Evolutionary conservation across 371 early-diverging fungal species (phyloP).

Genomic region (Mucor piriformis): DNA sequence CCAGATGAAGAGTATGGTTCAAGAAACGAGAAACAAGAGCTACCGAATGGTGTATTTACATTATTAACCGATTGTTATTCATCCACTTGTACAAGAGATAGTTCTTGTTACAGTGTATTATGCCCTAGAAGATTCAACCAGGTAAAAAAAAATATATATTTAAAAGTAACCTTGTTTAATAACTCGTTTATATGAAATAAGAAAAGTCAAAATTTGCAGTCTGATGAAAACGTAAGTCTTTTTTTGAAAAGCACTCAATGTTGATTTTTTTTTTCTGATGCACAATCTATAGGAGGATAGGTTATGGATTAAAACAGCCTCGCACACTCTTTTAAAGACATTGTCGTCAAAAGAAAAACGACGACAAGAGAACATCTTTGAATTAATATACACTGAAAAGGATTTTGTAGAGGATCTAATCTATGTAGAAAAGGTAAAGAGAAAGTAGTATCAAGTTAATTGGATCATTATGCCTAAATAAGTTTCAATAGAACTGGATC

Average conservation of each 20-base stretch:
- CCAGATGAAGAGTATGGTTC: background rate
- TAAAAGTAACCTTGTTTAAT: background rate
- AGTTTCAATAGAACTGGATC: slow-evolving; percentile 61
- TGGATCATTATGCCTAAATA: background rate
- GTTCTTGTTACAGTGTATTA: slow-evolving; percentile 57
- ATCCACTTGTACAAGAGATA: slow-evolving; percentile 60
- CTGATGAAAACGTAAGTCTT: slow-evolving; percentile 17
- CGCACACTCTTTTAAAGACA: slow-evolving; percentile 64
- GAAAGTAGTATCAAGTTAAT: too few species aligned
- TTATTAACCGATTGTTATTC: slow-evolving; percentile 70
- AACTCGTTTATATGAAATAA: background rate
- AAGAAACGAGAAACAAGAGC: background rate
- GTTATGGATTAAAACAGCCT: slow-evolving; percentile 62
- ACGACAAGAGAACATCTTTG: slow-evolving; percentile 90
- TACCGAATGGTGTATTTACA: slow-evolving; percentile 63
- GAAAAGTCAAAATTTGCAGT: slow-evolving; percentile 18
- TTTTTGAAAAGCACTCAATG: too few species aligned
- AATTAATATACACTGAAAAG: slow-evolving; percentile 84
- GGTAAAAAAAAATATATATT: slow-evolving; percentile 1
- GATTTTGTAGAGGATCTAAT: slow-evolving; percentile 83
- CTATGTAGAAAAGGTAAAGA: slow-evolving; percentile 55
- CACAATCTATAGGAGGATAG: slow-evolving; percentile 27
- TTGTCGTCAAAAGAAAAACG: slow-evolving; percentile 73
- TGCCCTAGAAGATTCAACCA: slow-evolving; percentile 60
- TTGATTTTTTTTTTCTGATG: background rate